Base-by-base conservation (phyloP, 1,284 basidiomycete genomes). In the Puccinia triticina region DNA sequence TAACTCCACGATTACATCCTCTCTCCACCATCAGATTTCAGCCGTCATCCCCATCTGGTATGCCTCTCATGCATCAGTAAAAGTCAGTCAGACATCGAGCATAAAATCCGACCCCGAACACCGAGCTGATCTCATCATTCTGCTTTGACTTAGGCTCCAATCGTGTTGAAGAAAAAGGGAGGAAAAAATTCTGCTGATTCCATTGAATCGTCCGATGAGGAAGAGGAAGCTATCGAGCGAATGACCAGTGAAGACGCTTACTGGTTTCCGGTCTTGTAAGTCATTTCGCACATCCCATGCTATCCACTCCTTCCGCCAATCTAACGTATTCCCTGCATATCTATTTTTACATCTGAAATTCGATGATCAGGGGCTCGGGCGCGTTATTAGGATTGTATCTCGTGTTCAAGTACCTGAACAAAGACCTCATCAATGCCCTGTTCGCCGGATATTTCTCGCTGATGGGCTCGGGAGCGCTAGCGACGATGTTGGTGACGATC, bases 361-460 rank as follows among this genome's bases (percentile, higher is more conserved):
- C 23, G 32, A 57, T 57, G 16, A 32, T 11, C 61, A 82, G 80
- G 34, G 80, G 80, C 43, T 82, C 80, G 21, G 55, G 80, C 2
- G 89, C 90, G 29, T 88, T 95, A 40, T 88, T 92, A 83, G 90
- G 91, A 7, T 87, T 94, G 76, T 95, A 93, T 85, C 85, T 91
- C 72, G 87, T 92, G 53, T 90, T 95, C 84, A 92, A 91, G 86
- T 95, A 92, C 86, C 87, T 94, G 64, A 93, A 93, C 59, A 91
- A 90, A 85, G 91, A 91, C 84, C 94, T 93, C 92, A 91, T 97
- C 84, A 94, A 94, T 86, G 91, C 89, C 89, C 83, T 93, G 0
- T 88, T 94, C 29, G 90, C 85, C 21, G 83, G 74, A 34, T 85
- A 86, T 71, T 83, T 85, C 29, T 76, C 83, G 0, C 11, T 85